Evolutionary conservation across 257 asterid genomes (phyloP).

Genomic region (Scutellaria galericulata): DNA sequence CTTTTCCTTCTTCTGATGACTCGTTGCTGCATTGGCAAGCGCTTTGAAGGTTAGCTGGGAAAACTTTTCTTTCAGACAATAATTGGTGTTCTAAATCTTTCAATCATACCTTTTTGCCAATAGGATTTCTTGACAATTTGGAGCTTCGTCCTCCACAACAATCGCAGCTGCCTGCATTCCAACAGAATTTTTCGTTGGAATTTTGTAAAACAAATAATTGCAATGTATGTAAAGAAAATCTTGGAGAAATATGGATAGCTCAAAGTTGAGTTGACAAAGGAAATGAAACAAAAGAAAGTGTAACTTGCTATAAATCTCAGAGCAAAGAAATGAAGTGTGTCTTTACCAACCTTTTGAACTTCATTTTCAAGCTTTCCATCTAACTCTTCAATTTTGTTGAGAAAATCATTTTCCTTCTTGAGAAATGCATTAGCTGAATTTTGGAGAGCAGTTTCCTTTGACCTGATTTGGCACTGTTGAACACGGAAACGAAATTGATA

Average conservation of each 20-base stretch:
- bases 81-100: not conserved
- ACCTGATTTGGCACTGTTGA: conserved; percentile 65
- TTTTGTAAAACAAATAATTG: not conserved
- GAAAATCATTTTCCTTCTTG: conserved; percentile 75
- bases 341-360: conserved; percentile 50
- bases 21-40: conserved; percentile 30
- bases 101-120: conserved; percentile 28
- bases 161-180: conserved; percentile 41
- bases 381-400: conserved; percentile 61
- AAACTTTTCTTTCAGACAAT: not conserved
- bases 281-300: not conserved
- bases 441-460: conserved; percentile 67
- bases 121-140: not conserved
- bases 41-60: conserved; percentile 20
- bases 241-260: not conserved
- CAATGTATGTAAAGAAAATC: not conserved
- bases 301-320: not conserved
- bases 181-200: conserved; percentile 23
- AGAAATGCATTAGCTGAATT: conserved; percentile 54
- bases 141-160: conserved; percentile 33
- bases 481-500: not conserved
- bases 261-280: not conserved
- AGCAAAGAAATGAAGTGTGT: conserved; percentile 1
- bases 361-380: conserved; percentile 50
- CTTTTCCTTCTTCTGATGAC: not conserved